These are phyloP conservation scores for Emergomyces pasteurianus DNA, from an alignment of 2,329 filamentous ascomycete species.

Conservation along the genomic window DNA sequence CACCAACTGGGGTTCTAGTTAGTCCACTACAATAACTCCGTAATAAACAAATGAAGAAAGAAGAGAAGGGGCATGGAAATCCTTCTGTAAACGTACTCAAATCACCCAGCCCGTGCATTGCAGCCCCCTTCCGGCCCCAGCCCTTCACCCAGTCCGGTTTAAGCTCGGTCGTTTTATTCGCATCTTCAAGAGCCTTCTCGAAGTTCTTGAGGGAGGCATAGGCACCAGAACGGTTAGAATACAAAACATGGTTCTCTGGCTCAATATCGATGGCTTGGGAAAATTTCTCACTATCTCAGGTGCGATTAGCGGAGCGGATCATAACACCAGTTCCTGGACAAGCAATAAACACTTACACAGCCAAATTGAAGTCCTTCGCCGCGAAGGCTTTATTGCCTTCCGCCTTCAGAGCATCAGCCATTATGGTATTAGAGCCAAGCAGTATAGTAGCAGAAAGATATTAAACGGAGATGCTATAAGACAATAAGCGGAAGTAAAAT, in stretches of 20 bases:
- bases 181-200: constrained; percentile 73
- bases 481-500: background rate
- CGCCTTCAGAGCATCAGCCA: constrained; percentile 80
- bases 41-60: too few species aligned
- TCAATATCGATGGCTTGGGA: constrained; percentile 83
- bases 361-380: constrained; percentile 91
- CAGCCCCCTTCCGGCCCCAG: constrained; percentile 85
- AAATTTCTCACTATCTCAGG: constrained; percentile 67
- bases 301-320: constrained; percentile 3
- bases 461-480: background rate
- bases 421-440: constrained; percentile 23
- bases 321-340: background rate
- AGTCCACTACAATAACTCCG: too few species aligned
- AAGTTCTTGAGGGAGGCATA: constrained; percentile 86
- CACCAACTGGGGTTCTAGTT: constrained; percentile 45
- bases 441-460: background rate
- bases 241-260: constrained; percentile 86
- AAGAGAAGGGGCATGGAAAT: too few species aligned
- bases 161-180: constrained; percentile 82
- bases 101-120: constrained; percentile 77
- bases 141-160: constrained; percentile 98
- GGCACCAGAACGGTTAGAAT: constrained; percentile 84
- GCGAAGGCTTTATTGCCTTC: constrained; percentile 98
- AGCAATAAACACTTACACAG: constrained; percentile 57
- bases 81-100: constrained; percentile 42